A percentile compares a stretch with the other conserved stretches of the same genome.
Evolutionary conservation across 2,329 filamentous ascomycete genomes (phyloP).

Genomic region (Metarhizium sp.): DNA sequence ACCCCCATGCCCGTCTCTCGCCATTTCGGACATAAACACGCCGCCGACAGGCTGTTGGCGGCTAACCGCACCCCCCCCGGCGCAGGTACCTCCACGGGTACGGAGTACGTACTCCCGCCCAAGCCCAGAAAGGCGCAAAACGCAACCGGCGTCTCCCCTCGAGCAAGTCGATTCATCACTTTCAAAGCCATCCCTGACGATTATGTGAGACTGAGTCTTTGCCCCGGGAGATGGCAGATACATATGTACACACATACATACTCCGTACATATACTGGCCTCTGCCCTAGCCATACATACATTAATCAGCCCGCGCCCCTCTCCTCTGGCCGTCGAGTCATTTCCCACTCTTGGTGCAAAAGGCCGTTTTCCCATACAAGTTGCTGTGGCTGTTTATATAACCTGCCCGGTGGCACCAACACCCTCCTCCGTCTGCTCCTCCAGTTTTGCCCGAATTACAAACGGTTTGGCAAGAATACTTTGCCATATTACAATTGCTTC

Average conservation of each 20-base stretch:
- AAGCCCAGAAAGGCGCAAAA: neutral
- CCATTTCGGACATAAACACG: conserved; percentile 6
- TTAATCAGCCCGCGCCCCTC: conserved; percentile 2
- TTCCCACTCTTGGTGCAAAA: neutral
- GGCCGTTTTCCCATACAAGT: neutral
- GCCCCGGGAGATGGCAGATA: neutral
- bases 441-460: neutral
- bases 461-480: neutral
- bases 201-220: conserved; percentile 1
- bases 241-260: no score
- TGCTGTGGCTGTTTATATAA: conserved; percentile 1
- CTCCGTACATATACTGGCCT: neutral
- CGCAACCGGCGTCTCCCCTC: neutral
- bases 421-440: neutral
- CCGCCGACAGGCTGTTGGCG: neutral
- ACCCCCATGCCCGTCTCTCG: neutral
- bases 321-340: conserved; percentile 1
- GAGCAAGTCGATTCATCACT: neutral
- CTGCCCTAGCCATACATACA: neutral
- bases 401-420: neutral
- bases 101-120: neutral
- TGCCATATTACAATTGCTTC: no score
- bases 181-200: conserved; percentile 1
- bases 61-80: no score
- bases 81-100: neutral